Base-by-base conservation (phyloP, 345 rosid species). In the Capsella bursapastoris region DNA sequence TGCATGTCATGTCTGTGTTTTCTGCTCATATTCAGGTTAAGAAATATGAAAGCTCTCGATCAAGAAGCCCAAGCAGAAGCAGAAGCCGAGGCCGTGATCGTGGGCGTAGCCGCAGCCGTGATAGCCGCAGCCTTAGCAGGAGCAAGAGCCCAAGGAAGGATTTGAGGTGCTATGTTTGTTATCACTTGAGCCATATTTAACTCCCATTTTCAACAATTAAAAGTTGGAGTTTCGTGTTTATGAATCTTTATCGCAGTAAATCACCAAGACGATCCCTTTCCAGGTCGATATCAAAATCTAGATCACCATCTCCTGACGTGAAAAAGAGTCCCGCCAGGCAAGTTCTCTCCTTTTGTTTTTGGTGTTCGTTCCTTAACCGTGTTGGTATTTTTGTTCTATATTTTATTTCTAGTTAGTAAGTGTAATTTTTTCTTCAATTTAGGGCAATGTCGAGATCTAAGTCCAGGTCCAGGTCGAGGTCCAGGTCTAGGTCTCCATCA, bases 1-100 rank as follows among this genome's bases (percentile, higher is more conserved):
- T 15, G 15, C 22, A 69, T 32, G 48, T 34, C 48, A 32, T 27
- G 14, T 37, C 31, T 71, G 25, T 62, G 45, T 32, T 8, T 28
- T 51, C 18, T 8, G 56, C 40, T 76, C 50, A 37, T 59, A 59
- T 72, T 60, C 72, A 92, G 98, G 98, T 92, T 76, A 92, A 74
- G 82, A 87, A 67, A 44, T 80, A 87, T 64, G 89, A 89, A 31
- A 62, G 80, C 59, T 81, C 88, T 57, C 96, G 79, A 29, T 89
- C 96, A 10, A 89, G 92, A 73, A 91, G 97, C 80, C 82, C 81
- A 32, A 86, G 88, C 52, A 61, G 87, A 34, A 86, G 87, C 80
- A 56, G 86, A 2, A 87, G 92, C 71, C 0, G 63, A 15, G 79
- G 96, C 66, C 82, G 80, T 8, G 75, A 86, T 13, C 64, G 84